Evolutionary conservation across 2,329 filamentous ascomycete species (phyloP).

Genomic region (Aureobasidium sp.): DNA sequence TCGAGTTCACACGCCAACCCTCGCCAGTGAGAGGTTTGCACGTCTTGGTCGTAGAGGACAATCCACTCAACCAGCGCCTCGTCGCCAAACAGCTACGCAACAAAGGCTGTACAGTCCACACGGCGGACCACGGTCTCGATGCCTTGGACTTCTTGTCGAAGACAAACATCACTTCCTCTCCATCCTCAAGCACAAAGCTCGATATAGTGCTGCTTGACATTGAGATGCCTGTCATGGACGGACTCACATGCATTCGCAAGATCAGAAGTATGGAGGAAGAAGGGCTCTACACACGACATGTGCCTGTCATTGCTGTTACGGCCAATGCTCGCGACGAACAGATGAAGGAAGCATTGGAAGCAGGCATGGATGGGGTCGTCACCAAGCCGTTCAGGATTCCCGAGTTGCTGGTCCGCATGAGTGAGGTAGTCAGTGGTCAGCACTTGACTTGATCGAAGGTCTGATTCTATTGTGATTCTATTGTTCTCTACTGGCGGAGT

Average conservation of each 20-base stretch:
- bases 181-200: slow-evolving; percentile 1
- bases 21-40: not conserved
- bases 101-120: slow-evolving; percentile 23
- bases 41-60: slow-evolving; percentile 26
- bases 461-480: too few relatives aligned
- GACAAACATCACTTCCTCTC: slow-evolving; percentile 16
- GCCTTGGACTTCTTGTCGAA: slow-evolving; percentile 23
- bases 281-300: not conserved
- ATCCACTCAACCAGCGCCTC: slow-evolving; percentile 26
- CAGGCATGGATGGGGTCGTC: slow-evolving; percentile 23
- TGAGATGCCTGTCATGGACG: slow-evolving; percentile 27
- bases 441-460: not conserved
- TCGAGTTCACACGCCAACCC: slow-evolving; percentile 14
- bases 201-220: slow-evolving; percentile 9
- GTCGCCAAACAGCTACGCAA: slow-evolving; percentile 24
- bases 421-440: slow-evolving; percentile 20
- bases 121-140: slow-evolving; percentile 25
- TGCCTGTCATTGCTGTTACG: slow-evolving; percentile 54
- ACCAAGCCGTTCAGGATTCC: slow-evolving; percentile 31
- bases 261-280: slow-evolving; percentile 22
- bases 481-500: not conserved
- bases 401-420: slow-evolving; percentile 30
- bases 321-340: slow-evolving; percentile 34
- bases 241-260: slow-evolving; percentile 21
- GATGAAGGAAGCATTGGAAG: slow-evolving; percentile 17